Base-by-base conservation (phyloP, 345 rosid genomes). In the Eucalyptus grandis region DNA sequence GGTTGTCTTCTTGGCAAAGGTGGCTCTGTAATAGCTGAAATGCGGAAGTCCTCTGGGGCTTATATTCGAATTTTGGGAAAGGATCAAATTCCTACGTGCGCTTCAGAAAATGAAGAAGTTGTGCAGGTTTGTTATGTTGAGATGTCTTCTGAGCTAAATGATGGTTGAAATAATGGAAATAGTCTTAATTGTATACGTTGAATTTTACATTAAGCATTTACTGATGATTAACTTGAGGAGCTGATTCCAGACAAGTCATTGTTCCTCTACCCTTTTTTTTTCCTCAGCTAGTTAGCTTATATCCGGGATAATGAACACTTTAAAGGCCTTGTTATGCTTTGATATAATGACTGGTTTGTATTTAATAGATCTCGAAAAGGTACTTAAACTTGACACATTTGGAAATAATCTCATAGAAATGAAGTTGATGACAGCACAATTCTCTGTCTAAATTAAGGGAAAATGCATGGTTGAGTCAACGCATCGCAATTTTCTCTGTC, bases 1-100 rank as follows among this genome's bases (percentile, higher is more conserved):
- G 97, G 97, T 87, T 96, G 96, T 92, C 96, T 96, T 85, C 95
- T 96, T 90, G 98, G 97, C 88, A 95, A 93, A 92, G 97, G 95
- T 91, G 98, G 98, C 87, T 86, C 96, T 34, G 92, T 95, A 91
- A 95, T 95, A 90, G 93, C 95, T 87, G 96, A 95, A 90, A 95
- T 95, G 97, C 95, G 97, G 92, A 96, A 93, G 89, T 92, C 90
- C 51, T 80, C 97, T 88, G 94, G 97, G 62, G 98, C 97, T 51
- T 91, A 94, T 92, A 96, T 96, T 92, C 96, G 96, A 47, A 93
- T 95, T 62, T 81, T 94, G 90, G 96, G 95, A 65, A 95, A 95
- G 93, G 96, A 95, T 89, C 95, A 95, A 91, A 91, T 94, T 90
- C 98, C 97, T 67, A 95, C 94, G 83, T 95, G 95, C 90, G 98